Evolutionary conservation across 257 asterid genomes (phyloP), one percentile per base, ranked within the genome.

Genomic region (Salvia splendens): DNA sequence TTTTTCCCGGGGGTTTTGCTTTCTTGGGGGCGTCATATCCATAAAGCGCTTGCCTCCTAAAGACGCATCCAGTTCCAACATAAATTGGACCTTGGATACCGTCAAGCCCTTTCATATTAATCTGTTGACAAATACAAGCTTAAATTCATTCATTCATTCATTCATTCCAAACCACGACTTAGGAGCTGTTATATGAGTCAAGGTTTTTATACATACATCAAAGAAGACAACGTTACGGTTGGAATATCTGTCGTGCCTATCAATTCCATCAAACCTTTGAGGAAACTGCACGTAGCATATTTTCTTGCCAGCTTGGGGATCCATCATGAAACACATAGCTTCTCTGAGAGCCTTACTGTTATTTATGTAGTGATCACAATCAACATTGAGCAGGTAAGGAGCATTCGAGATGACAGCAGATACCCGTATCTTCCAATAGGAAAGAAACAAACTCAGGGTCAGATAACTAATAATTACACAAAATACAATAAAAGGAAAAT

Each of bases 301-400:
- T 77, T 92, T 89, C 86, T 92, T 92, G 52, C 98, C 98, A 6
- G 98, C 82, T 67, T 91, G 94, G 16, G 98, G 98, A 75, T 92
- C 98, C 98, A 92, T 92, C 97, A 92, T 86, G 88, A 92, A 92
- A 82, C 98, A 92, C 98, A 92, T 92, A 63, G 97, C 81, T 83
- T 92, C 98, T 59, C 98, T 77, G 12, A 92, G 88, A 66, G 98
- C 98, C 82, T 92, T 92, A 73, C 98, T 79, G 89, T 92, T 92
- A 57, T 92, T 92, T 77, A 92, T 87, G 53, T 92, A 92, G 83
- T 92, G 98, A 89, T 92, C 98, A 81, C 98, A 92, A 82, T 92
- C 98, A 52, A 92, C 98, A 71, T 92, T 92, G 55, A 92, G 96
- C 8, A 92, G 67, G 89, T 82, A 92, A 12, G 98, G 98, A 48